These are phyloP conservation scores for Trypanosoma cruzi DNA, from an alignment of 208 protist genomes.

Conservation along the genomic window DNA sequence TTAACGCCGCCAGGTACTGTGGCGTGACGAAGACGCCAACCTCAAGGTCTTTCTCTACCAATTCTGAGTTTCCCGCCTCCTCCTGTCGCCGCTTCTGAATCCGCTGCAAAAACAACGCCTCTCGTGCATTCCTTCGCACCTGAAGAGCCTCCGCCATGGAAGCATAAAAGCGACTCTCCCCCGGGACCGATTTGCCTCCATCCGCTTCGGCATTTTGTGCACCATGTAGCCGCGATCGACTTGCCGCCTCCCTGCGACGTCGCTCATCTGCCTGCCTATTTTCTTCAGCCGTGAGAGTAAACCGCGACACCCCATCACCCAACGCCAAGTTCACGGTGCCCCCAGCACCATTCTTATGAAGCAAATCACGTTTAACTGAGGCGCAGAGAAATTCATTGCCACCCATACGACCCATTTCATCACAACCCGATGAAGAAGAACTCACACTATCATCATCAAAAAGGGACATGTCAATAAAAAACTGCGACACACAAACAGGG, in stretches of 20 bases:
- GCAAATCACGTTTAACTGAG: not conserved
- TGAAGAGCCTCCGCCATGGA: constrained; percentile 59
- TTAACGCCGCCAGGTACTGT: constrained; percentile 52
- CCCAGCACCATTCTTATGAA: not conserved
- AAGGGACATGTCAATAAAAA: constrained; percentile 26
- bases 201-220: not conserved
- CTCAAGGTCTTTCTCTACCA: constrained; percentile 63
- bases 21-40: constrained; percentile 79
- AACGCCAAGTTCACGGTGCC: not conserved
- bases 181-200: not conserved
- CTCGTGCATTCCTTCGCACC: constrained; percentile 44
- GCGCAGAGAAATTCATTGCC: not conserved
- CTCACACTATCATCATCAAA: constrained; percentile 34
- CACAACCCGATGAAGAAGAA: constrained; percentile 1
- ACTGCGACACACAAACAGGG: no score
- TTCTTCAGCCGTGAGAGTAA: constrained; percentile 29
- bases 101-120: constrained; percentile 40
- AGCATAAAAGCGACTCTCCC: constrained; percentile 47
- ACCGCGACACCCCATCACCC: not conserved
- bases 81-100: constrained; percentile 44
- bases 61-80: constrained; percentile 36
- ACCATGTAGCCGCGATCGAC: constrained; percentile 3
- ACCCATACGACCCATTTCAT: not conserved
- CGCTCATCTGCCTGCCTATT: constrained; percentile 19
- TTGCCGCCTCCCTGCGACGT: constrained; percentile 12